A percentile compares a stretch with the other conserved stretches of the same genome.
Evolutionary conservation across 257 asterid genomes (phyloP).

Genomic region (Scutellaria baicalensis): DNA sequence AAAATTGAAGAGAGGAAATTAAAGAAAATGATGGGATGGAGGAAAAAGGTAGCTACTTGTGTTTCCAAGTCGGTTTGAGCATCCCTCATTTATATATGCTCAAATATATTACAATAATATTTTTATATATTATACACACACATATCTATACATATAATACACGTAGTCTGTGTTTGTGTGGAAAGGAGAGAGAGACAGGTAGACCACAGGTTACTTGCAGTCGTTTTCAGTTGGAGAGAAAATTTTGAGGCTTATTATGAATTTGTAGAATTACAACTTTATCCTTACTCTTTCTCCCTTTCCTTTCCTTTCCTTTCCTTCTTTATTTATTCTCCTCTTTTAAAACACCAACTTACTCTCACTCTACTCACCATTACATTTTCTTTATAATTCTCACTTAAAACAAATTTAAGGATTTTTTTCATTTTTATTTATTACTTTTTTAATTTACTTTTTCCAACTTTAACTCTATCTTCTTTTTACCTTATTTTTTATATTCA

Average conservation of each 20-base stretch:
- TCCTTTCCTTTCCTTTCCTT: constrained; percentile 9
- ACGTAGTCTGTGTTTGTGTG: not conserved
- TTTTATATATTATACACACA: no score
- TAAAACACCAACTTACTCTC: not conserved
- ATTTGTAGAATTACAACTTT: constrained; percentile 24
- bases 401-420: no score
- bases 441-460: no score
- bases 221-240: constrained; percentile 54
- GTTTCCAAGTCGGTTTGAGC: constrained; percentile 31
- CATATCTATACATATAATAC: not conserved
- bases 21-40: not conserved
- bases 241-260: constrained; percentile 23
- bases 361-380: not conserved
- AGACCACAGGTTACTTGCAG: constrained; percentile 74
- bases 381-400: not conserved
- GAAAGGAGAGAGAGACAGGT: constrained; percentile 30
- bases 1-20: not conserved
- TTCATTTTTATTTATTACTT: no score
- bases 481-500: no score
- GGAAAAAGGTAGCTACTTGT: not conserved
- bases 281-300: constrained; percentile 2
- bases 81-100: constrained; percentile 15
- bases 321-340: constrained; percentile 15
- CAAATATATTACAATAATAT: not conserved
- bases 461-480: no score